Evolutionary conservation across 805 yeast species (phyloP).

Genomic region (Starmerella tilneyi): DNA sequence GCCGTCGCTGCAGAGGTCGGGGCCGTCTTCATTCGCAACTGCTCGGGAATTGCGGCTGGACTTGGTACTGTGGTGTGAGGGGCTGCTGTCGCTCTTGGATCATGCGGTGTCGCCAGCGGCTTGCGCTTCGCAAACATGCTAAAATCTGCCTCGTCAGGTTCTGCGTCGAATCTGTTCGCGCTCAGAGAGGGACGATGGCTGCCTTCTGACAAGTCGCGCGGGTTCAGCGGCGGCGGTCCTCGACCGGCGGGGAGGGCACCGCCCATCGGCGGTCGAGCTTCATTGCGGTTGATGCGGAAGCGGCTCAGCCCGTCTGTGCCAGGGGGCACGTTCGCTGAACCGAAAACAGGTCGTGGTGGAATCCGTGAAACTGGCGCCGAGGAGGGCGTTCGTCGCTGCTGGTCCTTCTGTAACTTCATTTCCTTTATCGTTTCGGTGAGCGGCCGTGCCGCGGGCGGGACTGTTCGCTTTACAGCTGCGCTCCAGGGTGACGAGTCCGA

Average conservation of each 20-base stretch:
- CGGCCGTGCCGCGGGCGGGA: slow-evolving; percentile 11
- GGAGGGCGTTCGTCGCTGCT: slow-evolving; percentile 5
- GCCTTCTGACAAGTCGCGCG: slow-evolving; percentile 7
- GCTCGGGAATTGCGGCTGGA: slow-evolving; percentile 10
- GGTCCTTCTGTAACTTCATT: slow-evolving; percentile 13
- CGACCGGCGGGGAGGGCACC: slow-evolving; percentile 5
- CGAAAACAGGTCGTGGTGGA: slow-evolving; percentile 2
- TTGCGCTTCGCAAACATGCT: slow-evolving; percentile 2
- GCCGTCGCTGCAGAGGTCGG: neutral
- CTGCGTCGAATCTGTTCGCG: neutral
- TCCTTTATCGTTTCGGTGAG: slow-evolving; percentile 17
- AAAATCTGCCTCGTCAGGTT: neutral
- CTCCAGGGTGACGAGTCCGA: slow-evolving; percentile 15
- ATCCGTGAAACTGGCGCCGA: neutral
- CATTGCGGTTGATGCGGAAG: slow-evolving; percentile 19
- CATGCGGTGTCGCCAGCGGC: slow-evolving; percentile 7
- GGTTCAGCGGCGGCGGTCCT: slow-evolving; percentile 17
- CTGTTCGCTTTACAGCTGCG: neutral
- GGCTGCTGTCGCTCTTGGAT: neutral
- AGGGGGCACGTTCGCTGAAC: neutral
- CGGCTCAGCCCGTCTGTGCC: slow-evolving; percentile 21
- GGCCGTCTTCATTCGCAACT: slow-evolving; percentile 3
- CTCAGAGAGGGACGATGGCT: neutral
- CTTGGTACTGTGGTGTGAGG: neutral
- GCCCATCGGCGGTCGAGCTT: neutral